Evolutionary conservation across 2,329 filamentous ascomycete species (phyloP).

Genomic region (Periconia macrospinosa): DNA sequence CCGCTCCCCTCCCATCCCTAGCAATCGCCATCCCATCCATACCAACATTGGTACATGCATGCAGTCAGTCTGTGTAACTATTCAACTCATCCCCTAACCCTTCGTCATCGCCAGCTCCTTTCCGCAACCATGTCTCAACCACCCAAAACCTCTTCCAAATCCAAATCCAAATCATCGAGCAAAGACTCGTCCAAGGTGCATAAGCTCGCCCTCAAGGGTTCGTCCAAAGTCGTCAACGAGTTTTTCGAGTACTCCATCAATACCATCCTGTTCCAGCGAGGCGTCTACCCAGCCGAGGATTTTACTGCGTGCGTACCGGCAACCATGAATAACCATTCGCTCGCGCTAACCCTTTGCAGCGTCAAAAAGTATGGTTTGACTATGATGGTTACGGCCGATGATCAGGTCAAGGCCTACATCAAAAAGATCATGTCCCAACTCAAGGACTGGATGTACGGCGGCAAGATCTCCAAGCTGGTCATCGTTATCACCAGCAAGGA

Average conservation of each 20-base stretch:
- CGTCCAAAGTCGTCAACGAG: conserved; percentile 87
- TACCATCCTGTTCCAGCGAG: conserved; percentile 91
- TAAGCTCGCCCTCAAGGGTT: conserved; percentile 88
- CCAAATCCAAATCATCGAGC: conserved; percentile 49
- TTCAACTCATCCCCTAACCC: background rate
- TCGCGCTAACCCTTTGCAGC: conserved; percentile 39
- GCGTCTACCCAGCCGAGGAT: conserved; percentile 88
- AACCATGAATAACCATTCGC: background rate
- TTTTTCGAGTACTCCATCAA: conserved; percentile 99
- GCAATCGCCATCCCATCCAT: no score
- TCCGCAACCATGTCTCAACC: conserved; percentile 33
- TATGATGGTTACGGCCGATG: conserved; percentile 94
- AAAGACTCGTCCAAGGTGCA: conserved; percentile 84
- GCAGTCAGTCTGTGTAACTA: no score
- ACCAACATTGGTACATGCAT: no score
- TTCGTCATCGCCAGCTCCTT: background rate
- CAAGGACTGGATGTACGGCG: conserved; percentile 95
- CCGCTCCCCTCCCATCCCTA: no score
- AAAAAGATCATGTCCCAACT: conserved; percentile 99
- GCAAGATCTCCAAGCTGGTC: conserved; percentile 96
- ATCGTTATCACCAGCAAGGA: conserved; percentile 97
- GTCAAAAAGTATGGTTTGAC: conserved; percentile 99
- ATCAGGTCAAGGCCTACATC: conserved; percentile 98
- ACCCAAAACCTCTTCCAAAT: conserved; percentile 28
- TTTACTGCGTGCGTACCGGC: conserved; percentile 84